Evolutionary conservation across 306 rosid species (phyloP).

Genomic region (Canavalia ensiformis): DNA sequence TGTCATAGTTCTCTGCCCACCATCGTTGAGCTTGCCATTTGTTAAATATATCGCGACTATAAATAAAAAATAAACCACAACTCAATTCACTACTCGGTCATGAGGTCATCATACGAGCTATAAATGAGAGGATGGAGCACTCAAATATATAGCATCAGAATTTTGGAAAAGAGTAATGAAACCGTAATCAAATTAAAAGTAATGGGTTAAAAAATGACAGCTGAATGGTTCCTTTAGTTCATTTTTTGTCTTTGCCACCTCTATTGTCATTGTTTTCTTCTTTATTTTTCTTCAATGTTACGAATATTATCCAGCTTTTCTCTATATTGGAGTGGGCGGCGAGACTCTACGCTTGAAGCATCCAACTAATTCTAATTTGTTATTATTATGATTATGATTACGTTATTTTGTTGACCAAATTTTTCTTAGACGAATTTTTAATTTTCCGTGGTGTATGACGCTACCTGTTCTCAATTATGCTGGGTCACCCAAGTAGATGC

Average conservation of each 20-base stretch:
- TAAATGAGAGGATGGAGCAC: conserved; percentile 17
- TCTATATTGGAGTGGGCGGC: conserved; percentile 10
- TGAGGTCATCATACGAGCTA: conserved; percentile 12
- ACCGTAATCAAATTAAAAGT: not conserved
- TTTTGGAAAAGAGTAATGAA: conserved; percentile 33
- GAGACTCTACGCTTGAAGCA: conserved; percentile 27
- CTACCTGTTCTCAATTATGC: conserved; percentile 48
- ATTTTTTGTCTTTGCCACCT: not conserved
- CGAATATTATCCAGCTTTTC: not conserved
- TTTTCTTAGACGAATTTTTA: conserved; percentile 25
- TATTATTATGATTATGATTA: conserved; percentile 11
- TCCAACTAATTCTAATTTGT: conserved; percentile 35
- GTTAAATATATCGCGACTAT: conserved; percentile 66
- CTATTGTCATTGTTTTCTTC: not conserved
- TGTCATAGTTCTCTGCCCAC: conserved; percentile 73
- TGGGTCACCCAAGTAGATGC: conserved; percentile 53
- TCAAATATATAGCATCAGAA: conserved; percentile 11
- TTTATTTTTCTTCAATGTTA: not conserved
- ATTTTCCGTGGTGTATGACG: conserved; percentile 43
- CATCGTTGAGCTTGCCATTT: conserved; percentile 77
- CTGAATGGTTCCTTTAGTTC: conserved; percentile 4
- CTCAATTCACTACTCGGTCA: conserved; percentile 18
- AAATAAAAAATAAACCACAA: conserved; percentile 36
- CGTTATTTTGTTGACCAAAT: conserved; percentile 34
- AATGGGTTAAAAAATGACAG: not conserved